Conservation (phyloP, 1,284 basidiomycete species). For the Cystobasidiaceae sp. region DNA sequence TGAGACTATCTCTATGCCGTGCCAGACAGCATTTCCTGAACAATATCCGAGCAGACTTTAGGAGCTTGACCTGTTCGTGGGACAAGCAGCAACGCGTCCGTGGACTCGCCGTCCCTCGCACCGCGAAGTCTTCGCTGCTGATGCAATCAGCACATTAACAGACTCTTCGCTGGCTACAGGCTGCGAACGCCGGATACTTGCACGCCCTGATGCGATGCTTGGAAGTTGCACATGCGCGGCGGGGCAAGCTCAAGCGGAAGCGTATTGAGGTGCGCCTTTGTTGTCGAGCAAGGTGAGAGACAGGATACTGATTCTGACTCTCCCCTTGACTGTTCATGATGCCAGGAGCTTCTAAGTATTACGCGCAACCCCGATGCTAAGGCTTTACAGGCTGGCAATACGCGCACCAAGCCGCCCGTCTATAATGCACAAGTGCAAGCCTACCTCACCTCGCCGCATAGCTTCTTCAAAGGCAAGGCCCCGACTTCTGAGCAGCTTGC, state of each 20-base stretch:
- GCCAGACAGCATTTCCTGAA: not conserved
- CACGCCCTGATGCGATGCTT: slow-evolving; percentile 60
- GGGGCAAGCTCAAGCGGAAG: slow-evolving; percentile 63
- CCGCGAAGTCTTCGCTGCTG: not conserved
- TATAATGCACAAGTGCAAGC: slow-evolving; percentile 57
- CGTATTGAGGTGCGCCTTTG: slow-evolving; percentile 48
- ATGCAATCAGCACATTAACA: slow-evolving; percentile 46
- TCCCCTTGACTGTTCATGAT: not conserved
- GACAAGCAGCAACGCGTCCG: not conserved
- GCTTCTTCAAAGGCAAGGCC: slow-evolving; percentile 53
- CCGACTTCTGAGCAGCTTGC: slow-evolving; percentile 49
- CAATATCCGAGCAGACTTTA: not conserved
- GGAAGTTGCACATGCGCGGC: slow-evolving; percentile 69
- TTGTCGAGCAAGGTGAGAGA: no score
- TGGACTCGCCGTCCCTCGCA: no score
- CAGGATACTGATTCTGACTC: not conserved
- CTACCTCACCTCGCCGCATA: slow-evolving; percentile 57
- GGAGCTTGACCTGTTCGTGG: not conserved
- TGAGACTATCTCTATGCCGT: no score
- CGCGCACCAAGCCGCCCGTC: slow-evolving; percentile 58
- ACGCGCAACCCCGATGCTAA: slow-evolving; percentile 49
- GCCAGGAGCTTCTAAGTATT: slow-evolving; percentile 43
- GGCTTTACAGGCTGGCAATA: slow-evolving; percentile 54
- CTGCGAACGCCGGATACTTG: slow-evolving; percentile 56
- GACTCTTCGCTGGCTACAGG: slow-evolving; percentile 57